Evolutionary conservation across 495 filamentous ascomycete species (phyloP), one percentile per base, ranked within the genome.

Genomic region (Amphirosellinia nigrospora): DNA sequence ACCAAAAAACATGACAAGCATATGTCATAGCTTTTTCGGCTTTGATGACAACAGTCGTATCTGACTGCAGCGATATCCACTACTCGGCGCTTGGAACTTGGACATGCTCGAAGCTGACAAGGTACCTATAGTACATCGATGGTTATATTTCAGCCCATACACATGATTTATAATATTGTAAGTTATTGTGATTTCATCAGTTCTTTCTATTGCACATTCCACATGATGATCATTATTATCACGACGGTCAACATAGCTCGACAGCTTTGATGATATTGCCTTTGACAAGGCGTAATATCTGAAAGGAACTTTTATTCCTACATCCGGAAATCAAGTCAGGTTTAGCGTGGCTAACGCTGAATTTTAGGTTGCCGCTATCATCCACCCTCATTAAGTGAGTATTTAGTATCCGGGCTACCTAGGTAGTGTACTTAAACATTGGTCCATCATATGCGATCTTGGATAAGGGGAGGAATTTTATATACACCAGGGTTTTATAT

Each of bases 201-300:
- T 19, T 50, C 32, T 21, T 19, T 43, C 39, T 45, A 38, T n/a
- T n/a, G n/a, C n/a, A n/a, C n/a, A 36, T 61, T 68, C 38, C 61
- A 58, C 75, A 85, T 84, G 84, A 92, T 92, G 91, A 96, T 94
- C 90, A 82, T 70, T 77, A 79, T 81, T 90, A 90, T 97, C 94
- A 97, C 94, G 94, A 97, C 94, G 94, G 94, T 97, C 94, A 92
- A 90, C 94, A 92, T 95, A 97, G 88, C 89, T 85, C 73, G 66
- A 81, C 87, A 86, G 88, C 87, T 84, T 92, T 96, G 93, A 94
- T 94, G 93, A 95, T 85, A 91, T 84, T 84, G 91, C 93, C 92
- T 89, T 87, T 94, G 92, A 96, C 93, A 91, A 84, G 93, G 93
- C 90, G 75, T 82, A 82, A 74, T 77, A 85, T 86, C 89, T 92